A percentile compares a stretch with the other conserved stretches of the same genome.
Evolutionary conservation across 371 early-diverging fungal species (phyloP).

Genomic region (Mucor racemosus): DNA sequence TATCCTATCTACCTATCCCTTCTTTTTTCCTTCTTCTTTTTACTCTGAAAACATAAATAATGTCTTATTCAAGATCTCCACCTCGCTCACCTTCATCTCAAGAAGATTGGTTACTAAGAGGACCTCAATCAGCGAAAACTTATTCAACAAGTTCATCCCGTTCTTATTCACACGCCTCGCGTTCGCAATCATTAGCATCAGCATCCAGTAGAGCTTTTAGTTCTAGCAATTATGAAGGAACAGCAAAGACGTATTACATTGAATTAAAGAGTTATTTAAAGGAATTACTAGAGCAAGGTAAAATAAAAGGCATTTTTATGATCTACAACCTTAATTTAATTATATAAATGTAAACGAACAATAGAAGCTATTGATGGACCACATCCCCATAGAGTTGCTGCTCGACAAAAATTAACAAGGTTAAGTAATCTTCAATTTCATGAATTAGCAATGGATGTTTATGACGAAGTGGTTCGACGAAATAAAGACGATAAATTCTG

Average conservation of each 20-base stretch:
- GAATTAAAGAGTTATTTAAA: slow-evolving; percentile 42
- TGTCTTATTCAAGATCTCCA: slow-evolving; percentile 47
- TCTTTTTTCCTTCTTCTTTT: background rate
- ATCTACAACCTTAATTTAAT: slow-evolving; percentile 1
- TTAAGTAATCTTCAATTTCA: slow-evolving; percentile 85
- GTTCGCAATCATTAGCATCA: slow-evolving; percentile 47
- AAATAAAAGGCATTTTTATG: background rate
- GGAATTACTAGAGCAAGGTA: slow-evolving; percentile 45
- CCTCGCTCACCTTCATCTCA: slow-evolving; percentile 38
- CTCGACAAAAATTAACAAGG: slow-evolving; percentile 87
- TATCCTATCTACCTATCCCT: background rate
- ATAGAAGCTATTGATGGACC: slow-evolving; percentile 55
- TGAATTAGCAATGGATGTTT: slow-evolving; percentile 94
- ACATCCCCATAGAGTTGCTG: slow-evolving; percentile 63
- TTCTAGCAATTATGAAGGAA: slow-evolving; percentile 31
- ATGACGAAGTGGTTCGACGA: slow-evolving; percentile 89
- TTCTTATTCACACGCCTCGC: slow-evolving; percentile 33
- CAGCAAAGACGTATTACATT: slow-evolving; percentile 40
- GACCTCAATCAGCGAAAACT: slow-evolving; percentile 33
- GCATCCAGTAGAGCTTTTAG: slow-evolving; percentile 32
- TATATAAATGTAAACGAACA: background rate
- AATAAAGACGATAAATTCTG: slow-evolving; percentile 51
- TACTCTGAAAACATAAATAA: background rate
- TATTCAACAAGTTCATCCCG: slow-evolving; percentile 44
- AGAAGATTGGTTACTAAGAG: slow-evolving; percentile 44